Conservation (phyloP, 768 basidiomycete species). For the Lactarius hengduanensis region DNA sequence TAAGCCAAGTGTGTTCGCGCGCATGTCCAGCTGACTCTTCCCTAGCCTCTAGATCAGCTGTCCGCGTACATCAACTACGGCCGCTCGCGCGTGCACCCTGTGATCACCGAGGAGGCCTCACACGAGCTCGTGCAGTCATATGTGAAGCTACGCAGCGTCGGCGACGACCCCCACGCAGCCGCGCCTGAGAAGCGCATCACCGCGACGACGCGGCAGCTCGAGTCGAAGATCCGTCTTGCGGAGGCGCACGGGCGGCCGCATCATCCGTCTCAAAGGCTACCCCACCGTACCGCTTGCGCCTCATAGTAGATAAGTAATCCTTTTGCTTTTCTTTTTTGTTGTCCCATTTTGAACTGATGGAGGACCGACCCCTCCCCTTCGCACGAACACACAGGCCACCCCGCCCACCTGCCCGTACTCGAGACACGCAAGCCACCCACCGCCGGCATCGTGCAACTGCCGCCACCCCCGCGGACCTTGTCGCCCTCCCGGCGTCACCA, state of each 20-base stretch:
- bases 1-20: neutral
- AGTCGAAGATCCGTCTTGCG: constrained; percentile 93
- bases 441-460: too few species aligned
- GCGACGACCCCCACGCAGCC: constrained; percentile 81
- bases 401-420: too few species aligned
- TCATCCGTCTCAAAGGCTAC: too few species aligned
- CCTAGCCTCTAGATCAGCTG: constrained; percentile 82
- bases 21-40: neutral
- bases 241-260: constrained; percentile 99
- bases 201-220: constrained; percentile 95
- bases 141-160: constrained; percentile 91
- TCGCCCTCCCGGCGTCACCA: too few species aligned
- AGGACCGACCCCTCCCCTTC: too few species aligned
- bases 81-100: constrained; percentile 79
- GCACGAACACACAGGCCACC: too few species aligned
- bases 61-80: constrained; percentile 96
- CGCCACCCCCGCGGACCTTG: too few species aligned
- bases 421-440: too few species aligned
- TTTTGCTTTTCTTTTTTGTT: too few species aligned
- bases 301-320: too few species aligned
- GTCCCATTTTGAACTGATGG: too few species aligned
- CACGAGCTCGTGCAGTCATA: constrained; percentile 84
- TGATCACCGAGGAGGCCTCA: constrained; percentile 82
- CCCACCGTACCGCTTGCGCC: too few species aligned
- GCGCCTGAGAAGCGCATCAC: constrained; percentile 92